Conservation (phyloP, 805 yeast species). For the Deakozyma indianensis region DNA sequence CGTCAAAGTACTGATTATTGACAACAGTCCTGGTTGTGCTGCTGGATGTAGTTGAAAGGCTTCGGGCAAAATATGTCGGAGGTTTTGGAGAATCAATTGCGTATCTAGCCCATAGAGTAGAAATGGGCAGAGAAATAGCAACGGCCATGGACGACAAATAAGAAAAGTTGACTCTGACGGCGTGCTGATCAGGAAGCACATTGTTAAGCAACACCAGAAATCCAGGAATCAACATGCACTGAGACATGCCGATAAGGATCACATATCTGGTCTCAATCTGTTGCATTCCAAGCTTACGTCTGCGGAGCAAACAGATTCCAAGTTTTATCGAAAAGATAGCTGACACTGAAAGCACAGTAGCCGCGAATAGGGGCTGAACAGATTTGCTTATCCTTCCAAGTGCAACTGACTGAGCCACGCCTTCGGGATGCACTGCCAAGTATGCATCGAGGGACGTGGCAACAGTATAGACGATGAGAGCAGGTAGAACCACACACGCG, state of each 20-base stretch:
- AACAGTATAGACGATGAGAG: neutral
- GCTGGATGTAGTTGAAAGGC: neutral
- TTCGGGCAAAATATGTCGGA: neutral
- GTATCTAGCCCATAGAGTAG: slow-evolving; percentile 1
- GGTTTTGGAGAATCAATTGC: neutral
- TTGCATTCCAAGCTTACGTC: neutral
- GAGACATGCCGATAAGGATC: neutral
- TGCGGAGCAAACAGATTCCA: neutral
- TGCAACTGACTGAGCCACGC: neutral
- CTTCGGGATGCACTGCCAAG: neutral
- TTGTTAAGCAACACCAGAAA: neutral
- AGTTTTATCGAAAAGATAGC: neutral
- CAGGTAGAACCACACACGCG: neutral
- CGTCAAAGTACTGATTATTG: neutral
- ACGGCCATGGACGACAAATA: neutral
- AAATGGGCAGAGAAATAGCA: neutral
- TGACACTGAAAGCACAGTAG: neutral
- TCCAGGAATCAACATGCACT: slow-evolving; percentile 1
- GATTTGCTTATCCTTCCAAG: neutral
- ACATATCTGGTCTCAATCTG: neutral
- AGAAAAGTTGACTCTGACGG: neutral
- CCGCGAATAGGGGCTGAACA: neutral
- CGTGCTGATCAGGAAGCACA: neutral
- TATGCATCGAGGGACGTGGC: neutral
- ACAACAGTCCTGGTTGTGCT: neutral